phyloP scores from a whole-genome alignment of 345 rosid species.

The Geranium brycei region DNA sequence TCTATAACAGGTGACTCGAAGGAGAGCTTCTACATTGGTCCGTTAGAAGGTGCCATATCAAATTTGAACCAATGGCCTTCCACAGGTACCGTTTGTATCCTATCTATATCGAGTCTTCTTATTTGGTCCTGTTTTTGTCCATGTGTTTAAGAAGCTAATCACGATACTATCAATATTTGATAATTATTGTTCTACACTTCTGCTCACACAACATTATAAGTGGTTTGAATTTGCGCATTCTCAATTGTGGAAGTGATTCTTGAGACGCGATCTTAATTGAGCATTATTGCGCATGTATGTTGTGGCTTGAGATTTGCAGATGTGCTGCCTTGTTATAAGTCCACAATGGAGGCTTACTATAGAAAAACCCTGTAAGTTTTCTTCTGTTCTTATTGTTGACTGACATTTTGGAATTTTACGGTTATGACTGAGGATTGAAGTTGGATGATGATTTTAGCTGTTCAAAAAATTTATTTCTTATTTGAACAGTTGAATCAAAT shows the following conservation, averaged over 20 bases:
- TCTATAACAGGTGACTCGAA: slow-evolving; percentile 50
- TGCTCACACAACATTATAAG: not conserved
- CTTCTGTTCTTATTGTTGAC: not conserved
- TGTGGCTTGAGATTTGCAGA: slow-evolving; percentile 35
- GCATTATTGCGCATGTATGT: not conserved
- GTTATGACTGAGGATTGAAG: not conserved
- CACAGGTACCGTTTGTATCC: slow-evolving; percentile 26
- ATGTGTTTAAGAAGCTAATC: too few relatives aligned
- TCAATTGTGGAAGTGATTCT: not conserved
- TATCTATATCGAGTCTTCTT: too few relatives aligned
- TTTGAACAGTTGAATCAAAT: not conserved
- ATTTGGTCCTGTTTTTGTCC: too few relatives aligned
- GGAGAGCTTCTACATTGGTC: slow-evolving; percentile 65
- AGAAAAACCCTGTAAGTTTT: slow-evolving; percentile 36
- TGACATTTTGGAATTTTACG: slow-evolving; percentile 3
- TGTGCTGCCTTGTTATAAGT: slow-evolving; percentile 50
- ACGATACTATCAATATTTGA: too few relatives aligned
- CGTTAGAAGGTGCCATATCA: slow-evolving; percentile 22
- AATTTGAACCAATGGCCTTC: slow-evolving; percentile 63
- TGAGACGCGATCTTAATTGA: not conserved
- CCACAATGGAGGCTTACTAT: slow-evolving; percentile 45
- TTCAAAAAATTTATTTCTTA: not conserved
- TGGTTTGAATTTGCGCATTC: not conserved
- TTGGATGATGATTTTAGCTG: not conserved
- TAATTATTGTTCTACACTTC: not conserved